Base-by-base conservation (phyloP, 441 rosid genomes). In the Adansonia gregorii region DNA sequence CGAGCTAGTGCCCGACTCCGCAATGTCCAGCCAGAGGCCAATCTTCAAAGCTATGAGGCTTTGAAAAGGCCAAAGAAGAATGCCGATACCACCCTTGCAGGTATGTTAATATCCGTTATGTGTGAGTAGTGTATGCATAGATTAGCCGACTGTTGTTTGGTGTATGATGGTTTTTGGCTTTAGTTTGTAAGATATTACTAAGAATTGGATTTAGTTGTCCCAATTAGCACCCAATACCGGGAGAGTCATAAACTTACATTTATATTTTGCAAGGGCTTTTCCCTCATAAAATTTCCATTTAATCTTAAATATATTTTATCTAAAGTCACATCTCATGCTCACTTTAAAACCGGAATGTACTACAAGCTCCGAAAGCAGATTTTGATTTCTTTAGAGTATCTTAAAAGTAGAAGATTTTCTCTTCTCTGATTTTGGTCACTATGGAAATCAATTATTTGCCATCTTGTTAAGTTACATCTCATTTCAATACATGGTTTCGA, bases 1-100 rank as follows among this genome's bases (percentile, higher is more conserved):
- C 90, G 99, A 83, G 83, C 92, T 61, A 97, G 98, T 88, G 98
- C 98, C 7, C 92, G 99, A 5, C 92, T 94, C 48, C 93, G 97
- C 20, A 91, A 97, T 84, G 92, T 92, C 78, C 95, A 91, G 80
- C 98, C 98, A 58, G 95, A 90, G 75, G 87, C 91, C 85, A 88
- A 89, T 88, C 79, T 84, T 84, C 89, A 86, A 83, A 93, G 93
- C 71, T 83, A 85, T 35, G 97, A 92, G 76, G 92, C 92, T 64
- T 82, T 91, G 75, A 93, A 89, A 85, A 87, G 92, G 83, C 97
- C 90, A 4, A 93, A 92, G 90, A 94, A 93, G 87, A 85, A 67
- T 48, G 61, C 54, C 4, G 98, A 94, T 77, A 78, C 80, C 77
- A 78, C 72, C 45, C 78, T 74, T 77, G 59, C 92, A 91, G 97